A percentile compares a stretch with the other conserved stretches of the same genome.
These are phyloP conservation scores for Globisporangium paroecandrum DNA, from an alignment of 352 stramenopile genomes.

Conservation along the genomic window DNA sequence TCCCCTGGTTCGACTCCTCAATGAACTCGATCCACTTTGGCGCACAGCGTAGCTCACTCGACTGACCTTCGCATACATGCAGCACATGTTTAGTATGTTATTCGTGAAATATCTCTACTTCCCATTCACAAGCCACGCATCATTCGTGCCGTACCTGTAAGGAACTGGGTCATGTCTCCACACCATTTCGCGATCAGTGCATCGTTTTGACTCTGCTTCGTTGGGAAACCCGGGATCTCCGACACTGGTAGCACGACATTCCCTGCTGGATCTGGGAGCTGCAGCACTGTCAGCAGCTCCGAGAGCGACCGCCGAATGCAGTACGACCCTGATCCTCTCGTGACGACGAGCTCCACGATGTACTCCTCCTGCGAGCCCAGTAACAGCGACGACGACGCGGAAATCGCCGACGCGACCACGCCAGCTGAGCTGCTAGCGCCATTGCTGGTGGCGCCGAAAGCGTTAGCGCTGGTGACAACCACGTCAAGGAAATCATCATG, in stretches of 20 bases:
- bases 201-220: conserved; percentile 45
- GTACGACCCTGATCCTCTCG: conserved; percentile 45
- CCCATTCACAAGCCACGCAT: background rate
- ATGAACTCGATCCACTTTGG: conserved; percentile 61
- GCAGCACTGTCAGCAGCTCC: conserved; percentile 39
- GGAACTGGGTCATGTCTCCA: conserved; percentile 52
- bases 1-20: conserved; percentile 40
- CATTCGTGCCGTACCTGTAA: conserved; percentile 25
- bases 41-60: conserved; percentile 24
- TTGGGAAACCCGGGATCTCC: conserved; percentile 41
- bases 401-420: conserved; percentile 40
- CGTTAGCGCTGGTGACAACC: conserved; percentile 63
- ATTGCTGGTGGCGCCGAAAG: conserved; percentile 8
- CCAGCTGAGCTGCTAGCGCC: conserved; percentile 21
- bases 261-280: background rate
- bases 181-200: conserved; percentile 65
- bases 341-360: conserved; percentile 64
- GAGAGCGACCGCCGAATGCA: conserved; percentile 45
- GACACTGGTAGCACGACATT: background rate
- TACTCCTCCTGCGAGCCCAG: conserved; percentile 24
- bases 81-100: background rate
- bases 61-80: conserved; percentile 10
- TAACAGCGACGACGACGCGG: conserved; percentile 25
- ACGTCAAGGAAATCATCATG: conserved; percentile 46
- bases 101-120: background rate